These are phyloP conservation scores for Blastobotrys apis DNA, from an alignment of 1,139 yeast species.

Conservation along the genomic window DNA sequence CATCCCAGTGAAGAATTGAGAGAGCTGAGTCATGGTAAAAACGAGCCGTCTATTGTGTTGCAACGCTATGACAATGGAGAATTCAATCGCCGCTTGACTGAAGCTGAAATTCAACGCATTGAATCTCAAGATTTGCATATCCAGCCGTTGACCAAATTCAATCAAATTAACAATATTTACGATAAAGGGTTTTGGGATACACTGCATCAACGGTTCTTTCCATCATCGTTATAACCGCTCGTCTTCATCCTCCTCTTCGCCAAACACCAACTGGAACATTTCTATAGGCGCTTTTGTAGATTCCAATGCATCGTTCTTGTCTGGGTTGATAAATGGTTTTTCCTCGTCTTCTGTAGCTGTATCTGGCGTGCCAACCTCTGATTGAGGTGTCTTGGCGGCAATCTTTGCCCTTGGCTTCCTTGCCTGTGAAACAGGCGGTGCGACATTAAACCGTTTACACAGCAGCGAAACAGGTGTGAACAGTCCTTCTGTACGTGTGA, in stretches of 20 bases:
- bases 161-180: conserved; percentile 58
- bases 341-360: neutral
- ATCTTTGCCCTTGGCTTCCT: neutral
- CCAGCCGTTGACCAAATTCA: conserved; percentile 39
- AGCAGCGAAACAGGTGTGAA: conserved; percentile 29
- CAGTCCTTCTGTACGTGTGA: conserved; percentile 18
- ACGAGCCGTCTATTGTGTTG: conserved; percentile 30
- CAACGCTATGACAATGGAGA: conserved; percentile 28
- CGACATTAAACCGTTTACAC: conserved; percentile 28
- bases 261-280: conserved; percentile 19
- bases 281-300: conserved; percentile 23
- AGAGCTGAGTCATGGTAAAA: conserved; percentile 15
- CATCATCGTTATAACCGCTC: conserved; percentile 7
- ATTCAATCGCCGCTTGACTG: conserved; percentile 29
- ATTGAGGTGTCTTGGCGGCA: conserved; percentile 1
- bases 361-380: neutral
- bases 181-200: conserved; percentile 60
- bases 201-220: conserved; percentile 38
- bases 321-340: conserved; percentile 14
- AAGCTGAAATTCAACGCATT: conserved; percentile 27
- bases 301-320: conserved; percentile 23
- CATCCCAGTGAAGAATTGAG: conserved; percentile 15
- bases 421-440: neutral
- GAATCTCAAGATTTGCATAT: conserved; percentile 24
- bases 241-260: neutral